Evolutionary conservation across 192 early-diverging fungal species (phyloP).

Genomic region (Tieghemiomyces parasiticus): DNA sequence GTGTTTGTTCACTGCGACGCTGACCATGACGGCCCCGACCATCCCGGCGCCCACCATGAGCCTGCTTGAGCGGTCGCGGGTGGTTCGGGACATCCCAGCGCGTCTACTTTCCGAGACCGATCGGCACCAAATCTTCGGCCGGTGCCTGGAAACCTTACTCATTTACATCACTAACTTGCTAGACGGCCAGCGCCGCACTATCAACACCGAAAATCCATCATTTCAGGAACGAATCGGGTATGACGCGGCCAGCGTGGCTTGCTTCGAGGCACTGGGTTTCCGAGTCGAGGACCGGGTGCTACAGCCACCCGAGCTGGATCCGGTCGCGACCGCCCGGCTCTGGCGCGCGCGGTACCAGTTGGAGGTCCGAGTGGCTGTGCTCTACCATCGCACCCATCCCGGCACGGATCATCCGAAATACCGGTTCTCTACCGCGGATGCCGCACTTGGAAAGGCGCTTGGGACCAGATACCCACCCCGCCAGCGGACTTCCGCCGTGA

Average conservation of each 20-base stretch:
- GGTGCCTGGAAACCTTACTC: background rate
- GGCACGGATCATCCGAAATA: background rate
- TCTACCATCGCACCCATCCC: background rate
- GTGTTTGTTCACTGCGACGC: background rate
- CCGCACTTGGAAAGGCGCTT: background rate
- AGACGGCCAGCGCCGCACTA: background rate
- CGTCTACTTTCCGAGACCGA: background rate
- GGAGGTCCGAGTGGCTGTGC: background rate
- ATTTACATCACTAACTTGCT: background rate
- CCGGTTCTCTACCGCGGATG: background rate
- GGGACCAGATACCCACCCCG: background rate
- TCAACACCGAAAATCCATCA: background rate
- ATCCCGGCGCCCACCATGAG: background rate
- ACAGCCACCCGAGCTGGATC: background rate
- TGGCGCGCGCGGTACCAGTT: background rate
- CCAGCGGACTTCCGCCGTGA: too few relatives aligned
- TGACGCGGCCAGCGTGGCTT: background rate
- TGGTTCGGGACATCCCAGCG: background rate
- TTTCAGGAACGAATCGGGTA: background rate
- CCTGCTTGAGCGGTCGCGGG: background rate
- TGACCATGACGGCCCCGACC: background rate
- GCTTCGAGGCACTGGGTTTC: background rate
- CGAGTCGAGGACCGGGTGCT: background rate
- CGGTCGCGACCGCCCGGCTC: background rate
- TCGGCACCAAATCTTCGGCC: background rate